These are phyloP conservation scores for Ascochyta fabae DNA, from an alignment of 2,329 filamentous ascomycete genomes.

Conservation along the genomic window DNA sequence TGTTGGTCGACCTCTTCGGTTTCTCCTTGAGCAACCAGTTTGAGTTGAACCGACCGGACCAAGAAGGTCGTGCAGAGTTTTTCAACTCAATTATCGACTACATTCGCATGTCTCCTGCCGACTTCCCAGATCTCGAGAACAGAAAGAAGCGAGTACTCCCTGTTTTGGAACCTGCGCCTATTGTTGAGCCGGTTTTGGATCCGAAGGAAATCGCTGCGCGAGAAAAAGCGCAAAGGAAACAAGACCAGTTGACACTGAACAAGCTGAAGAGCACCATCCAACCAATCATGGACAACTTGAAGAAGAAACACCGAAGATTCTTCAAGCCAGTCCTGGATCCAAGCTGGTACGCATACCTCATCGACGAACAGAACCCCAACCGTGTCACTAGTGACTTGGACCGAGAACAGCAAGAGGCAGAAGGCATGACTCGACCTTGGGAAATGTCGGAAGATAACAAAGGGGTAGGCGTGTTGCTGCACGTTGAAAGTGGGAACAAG, in stretches of 20 bases:
- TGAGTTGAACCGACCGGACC: slow-evolving; percentile 70
- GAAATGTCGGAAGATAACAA: slow-evolving; percentile 81
- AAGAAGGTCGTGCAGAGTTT: slow-evolving; percentile 75
- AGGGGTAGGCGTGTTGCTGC: slow-evolving; percentile 76
- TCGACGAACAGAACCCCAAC: slow-evolving; percentile 80
- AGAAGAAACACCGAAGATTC: slow-evolving; percentile 87
- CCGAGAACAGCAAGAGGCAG: slow-evolving; percentile 60
- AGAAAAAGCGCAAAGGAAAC: slow-evolving; percentile 77
- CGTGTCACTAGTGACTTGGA: slow-evolving; percentile 66
- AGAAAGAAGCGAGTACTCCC: slow-evolving; percentile 87
- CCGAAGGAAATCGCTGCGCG: slow-evolving; percentile 74
- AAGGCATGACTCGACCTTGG: slow-evolving; percentile 71
- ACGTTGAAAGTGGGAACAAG: slow-evolving; percentile 79
- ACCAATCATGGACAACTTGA: slow-evolving; percentile 97
- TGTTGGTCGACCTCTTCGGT: slow-evolving; percentile 82
- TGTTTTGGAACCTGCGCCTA: slow-evolving; percentile 73
- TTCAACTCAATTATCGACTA: slow-evolving; percentile 78
- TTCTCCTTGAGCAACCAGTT: slow-evolving; percentile 82
- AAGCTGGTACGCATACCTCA: slow-evolving; percentile 77
- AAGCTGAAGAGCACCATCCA: slow-evolving; percentile 87
- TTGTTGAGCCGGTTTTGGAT: slow-evolving; percentile 60
- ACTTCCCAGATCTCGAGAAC: slow-evolving; percentile 86
- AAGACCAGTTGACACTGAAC: slow-evolving; percentile 84
- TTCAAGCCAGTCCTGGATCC: slow-evolving; percentile 77
- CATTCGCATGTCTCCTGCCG: slow-evolving; percentile 76